Evolutionary conservation across 192 early-diverging fungal species (phyloP).

Genomic region (Coemansia sp.): DNA sequence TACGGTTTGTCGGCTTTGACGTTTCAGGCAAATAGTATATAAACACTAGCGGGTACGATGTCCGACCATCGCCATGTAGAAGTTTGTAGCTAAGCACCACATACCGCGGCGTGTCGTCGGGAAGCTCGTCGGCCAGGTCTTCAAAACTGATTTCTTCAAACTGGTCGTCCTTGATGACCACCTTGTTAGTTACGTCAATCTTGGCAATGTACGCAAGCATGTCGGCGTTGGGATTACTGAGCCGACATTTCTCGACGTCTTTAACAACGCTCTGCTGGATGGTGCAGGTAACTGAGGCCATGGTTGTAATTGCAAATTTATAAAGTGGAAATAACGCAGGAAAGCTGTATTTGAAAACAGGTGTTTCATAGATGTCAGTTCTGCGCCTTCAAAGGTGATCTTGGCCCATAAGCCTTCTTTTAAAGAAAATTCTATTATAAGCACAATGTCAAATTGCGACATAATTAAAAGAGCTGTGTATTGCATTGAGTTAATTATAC

Average conservation of each 20-base stretch:
- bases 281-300: constrained; percentile 29
- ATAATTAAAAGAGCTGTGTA: background rate
- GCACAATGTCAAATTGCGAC: background rate
- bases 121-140: constrained; percentile 62
- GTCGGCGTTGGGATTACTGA: constrained; percentile 14
- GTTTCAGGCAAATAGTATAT: constrained; percentile 67
- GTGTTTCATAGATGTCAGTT: too few species aligned
- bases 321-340: background rate
- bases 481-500: too few species aligned
- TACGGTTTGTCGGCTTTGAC: constrained; percentile 15
- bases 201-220: constrained; percentile 44
- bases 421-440: background rate
- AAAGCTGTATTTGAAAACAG: background rate
- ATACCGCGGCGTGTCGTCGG: constrained; percentile 67
- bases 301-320: background rate
- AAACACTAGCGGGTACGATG: constrained; percentile 73
- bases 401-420: background rate
- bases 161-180: constrained; percentile 43
- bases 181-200: constrained; percentile 54
- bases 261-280: constrained; percentile 13
- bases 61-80: constrained; percentile 58
- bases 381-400: background rate
- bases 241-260: constrained; percentile 30
- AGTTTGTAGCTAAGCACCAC: constrained; percentile 26
- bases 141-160: constrained; percentile 54